phyloP scores from a whole-genome alignment of 495 filamentous ascomycete genomes.

The Lasiosphaeriaceae sp. region DNA sequence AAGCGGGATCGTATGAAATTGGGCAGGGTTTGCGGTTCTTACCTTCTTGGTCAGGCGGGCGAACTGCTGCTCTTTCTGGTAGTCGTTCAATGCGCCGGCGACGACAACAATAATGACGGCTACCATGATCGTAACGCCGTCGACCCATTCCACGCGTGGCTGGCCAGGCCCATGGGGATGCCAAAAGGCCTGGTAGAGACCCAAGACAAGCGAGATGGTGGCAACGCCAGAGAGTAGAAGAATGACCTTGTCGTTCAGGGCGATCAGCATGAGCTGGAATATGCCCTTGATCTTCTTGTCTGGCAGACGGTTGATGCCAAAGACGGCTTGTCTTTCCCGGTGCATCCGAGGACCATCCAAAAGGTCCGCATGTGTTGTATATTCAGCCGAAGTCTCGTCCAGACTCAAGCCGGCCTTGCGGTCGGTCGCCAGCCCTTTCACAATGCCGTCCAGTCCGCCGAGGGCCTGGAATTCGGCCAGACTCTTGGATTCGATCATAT shows the following conservation, averaged over 20 bases:
- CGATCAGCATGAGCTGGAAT: slow-evolving; percentile 58
- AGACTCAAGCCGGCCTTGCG: slow-evolving; percentile 63
- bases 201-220: slow-evolving; percentile 76
- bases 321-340: slow-evolving; percentile 23
- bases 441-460: slow-evolving; percentile 71
- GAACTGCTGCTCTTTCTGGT: slow-evolving; percentile 69
- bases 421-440: slow-evolving; percentile 72
- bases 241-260: slow-evolving; percentile 79
- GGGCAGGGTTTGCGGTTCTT: too few relatives aligned
- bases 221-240: slow-evolving; percentile 77
- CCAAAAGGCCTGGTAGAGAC: slow-evolving; percentile 56
- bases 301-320: slow-evolving; percentile 65
- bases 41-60: slow-evolving; percentile 63
- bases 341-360: not conserved
- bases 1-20: slow-evolving; percentile 1
- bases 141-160: slow-evolving; percentile 70
- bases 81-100: slow-evolving; percentile 67
- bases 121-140: slow-evolving; percentile 68
- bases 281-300: slow-evolving; percentile 67
- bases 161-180: slow-evolving; percentile 38
- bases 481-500: slow-evolving; percentile 70
- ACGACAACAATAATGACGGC: slow-evolving; percentile 67
- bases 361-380: slow-evolving; percentile 38
- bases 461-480: slow-evolving; percentile 72
- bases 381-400: slow-evolving; percentile 65